These are phyloP conservation scores for Trapa incisa DNA, from an alignment of 345 rosid species.

Conservation along the genomic window DNA sequence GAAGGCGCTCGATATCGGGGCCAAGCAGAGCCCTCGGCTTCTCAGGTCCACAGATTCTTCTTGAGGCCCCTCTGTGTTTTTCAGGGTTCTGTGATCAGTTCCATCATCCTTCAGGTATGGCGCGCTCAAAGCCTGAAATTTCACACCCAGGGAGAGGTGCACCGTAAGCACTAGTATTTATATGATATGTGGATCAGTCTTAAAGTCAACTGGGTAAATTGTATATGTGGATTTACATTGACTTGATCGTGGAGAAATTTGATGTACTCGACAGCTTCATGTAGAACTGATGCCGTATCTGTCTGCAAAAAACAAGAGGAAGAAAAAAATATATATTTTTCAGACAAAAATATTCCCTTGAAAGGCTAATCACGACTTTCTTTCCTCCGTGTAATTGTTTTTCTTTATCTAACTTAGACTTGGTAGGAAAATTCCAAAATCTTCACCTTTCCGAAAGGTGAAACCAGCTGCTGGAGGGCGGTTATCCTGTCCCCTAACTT, in stretches of 20 bases:
- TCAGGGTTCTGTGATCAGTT: conserved; percentile 11
- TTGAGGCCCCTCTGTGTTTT: conserved; percentile 26
- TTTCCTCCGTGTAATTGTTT: not conserved
- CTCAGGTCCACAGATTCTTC: conserved; percentile 34
- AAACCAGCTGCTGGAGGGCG: conserved; percentile 92
- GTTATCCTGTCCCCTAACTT: conserved; percentile 97
- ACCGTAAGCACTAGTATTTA: conserved; percentile 1
- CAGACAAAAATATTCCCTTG: not conserved
- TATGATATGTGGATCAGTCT: not conserved
- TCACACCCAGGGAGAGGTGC: not conserved
- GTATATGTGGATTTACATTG: conserved; percentile 22
- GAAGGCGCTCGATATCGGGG: conserved; percentile 66
- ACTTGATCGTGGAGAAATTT: conserved; percentile 79
- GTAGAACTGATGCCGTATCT: conserved; percentile 93
- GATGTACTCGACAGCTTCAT: conserved; percentile 83
- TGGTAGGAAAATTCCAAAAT: conserved; percentile 3
- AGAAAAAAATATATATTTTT: not conserved
- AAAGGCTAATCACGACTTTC: not conserved
- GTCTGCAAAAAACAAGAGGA: conserved; percentile 32
- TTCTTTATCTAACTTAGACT: not conserved
- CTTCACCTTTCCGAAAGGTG: conserved; percentile 94
- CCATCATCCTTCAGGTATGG: conserved; percentile 50
- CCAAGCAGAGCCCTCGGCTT: conserved; percentile 77
- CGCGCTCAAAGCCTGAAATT: conserved; percentile 42
- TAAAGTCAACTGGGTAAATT: not conserved